Evolutionary conservation across 345 rosid species (phyloP), one percentile per base, ranked within the genome.

Genomic region (Salix brachista): DNA sequence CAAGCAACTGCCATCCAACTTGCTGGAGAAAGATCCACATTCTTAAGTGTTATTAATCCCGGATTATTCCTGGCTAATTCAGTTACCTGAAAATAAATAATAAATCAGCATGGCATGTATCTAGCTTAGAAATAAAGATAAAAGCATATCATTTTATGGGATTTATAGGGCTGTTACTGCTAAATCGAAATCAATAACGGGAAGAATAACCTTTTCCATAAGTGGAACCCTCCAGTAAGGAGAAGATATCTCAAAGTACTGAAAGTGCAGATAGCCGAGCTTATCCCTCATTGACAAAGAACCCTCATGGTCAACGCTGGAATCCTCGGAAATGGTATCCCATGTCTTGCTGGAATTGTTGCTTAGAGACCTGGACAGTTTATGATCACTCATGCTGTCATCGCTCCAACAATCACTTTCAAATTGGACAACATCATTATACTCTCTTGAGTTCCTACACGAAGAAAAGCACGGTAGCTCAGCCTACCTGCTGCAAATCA

Each of bases 1-100:
- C 98, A 93, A 58, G 98, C 92, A 74, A 93, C 90, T 19, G 95
- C 87, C 91, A 93, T 89, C 98, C 98, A 93, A 83, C 97, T 91
- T n/a, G 97, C 97, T 0, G 98, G 95, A 16, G 91, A 91, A 80
- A 93, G 86, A 83, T 93, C 91, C 75, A 90, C 84, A 65, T 89
- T 92, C 82, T 86, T 86, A 39, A 93, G 78, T 21, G 92, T 86
- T 80, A 67, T 74, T 42, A 93, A 71, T 42, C 85, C 88, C 0
- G 85, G 89, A 80, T 83, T 73, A 76, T 76, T 83, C 72, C 58
- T 77, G 42, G 92, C 82, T 68, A 91, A 76, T 78, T 87, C 86
- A 60, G 76, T 82, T 5, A 91, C 76, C 97, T 91, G 83, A 23
- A 19, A 64, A 70, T 26, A 32, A 32, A 48, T 30, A 65, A 28